These are phyloP conservation scores for Fraxinus velutina DNA, from an alignment of 305 asterid genomes.

Conservation along the genomic window DNA sequence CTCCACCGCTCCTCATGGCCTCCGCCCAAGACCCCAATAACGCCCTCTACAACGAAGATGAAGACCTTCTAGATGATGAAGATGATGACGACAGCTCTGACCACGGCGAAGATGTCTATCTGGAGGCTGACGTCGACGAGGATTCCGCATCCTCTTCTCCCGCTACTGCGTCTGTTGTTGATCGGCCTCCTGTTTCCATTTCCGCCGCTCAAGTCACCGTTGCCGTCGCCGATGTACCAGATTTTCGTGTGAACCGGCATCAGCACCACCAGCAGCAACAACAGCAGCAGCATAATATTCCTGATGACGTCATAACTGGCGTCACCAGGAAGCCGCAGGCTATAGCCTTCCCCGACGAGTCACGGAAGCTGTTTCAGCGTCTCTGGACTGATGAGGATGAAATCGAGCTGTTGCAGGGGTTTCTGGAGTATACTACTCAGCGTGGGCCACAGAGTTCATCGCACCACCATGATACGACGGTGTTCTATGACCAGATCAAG, in stretches of 20 bases:
- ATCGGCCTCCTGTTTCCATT: constrained; percentile 33
- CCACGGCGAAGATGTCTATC: constrained; percentile 58
- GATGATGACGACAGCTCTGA: constrained; percentile 42
- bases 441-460: constrained; percentile 59
- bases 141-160: constrained; percentile 43
- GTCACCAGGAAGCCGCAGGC: constrained; percentile 46
- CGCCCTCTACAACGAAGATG: constrained; percentile 58
- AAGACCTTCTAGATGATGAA: constrained; percentile 57
- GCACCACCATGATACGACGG: constrained; percentile 84
- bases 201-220: constrained; percentile 41
- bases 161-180: constrained; percentile 28
- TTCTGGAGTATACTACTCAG: constrained; percentile 69
- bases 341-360: constrained; percentile 49
- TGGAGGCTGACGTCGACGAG: constrained; percentile 46
- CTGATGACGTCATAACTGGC: constrained; percentile 29
- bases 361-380: constrained; percentile 84
- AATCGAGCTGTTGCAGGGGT: constrained; percentile 82
- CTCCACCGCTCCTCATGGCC: constrained; percentile 46
- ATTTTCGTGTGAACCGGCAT: constrained; percentile 23
- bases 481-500: constrained; percentile 89
- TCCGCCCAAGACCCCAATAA: constrained; percentile 41
- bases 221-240: constrained; percentile 46
- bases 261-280: constrained; percentile 18
- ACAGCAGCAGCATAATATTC: constrained; percentile 23
- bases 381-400: constrained; percentile 97